A percentile compares a stretch with the other conserved stretches of the same genome.
Conservation (phyloP, 257 asterid genomes). For the Echium plantagineum region DNA sequence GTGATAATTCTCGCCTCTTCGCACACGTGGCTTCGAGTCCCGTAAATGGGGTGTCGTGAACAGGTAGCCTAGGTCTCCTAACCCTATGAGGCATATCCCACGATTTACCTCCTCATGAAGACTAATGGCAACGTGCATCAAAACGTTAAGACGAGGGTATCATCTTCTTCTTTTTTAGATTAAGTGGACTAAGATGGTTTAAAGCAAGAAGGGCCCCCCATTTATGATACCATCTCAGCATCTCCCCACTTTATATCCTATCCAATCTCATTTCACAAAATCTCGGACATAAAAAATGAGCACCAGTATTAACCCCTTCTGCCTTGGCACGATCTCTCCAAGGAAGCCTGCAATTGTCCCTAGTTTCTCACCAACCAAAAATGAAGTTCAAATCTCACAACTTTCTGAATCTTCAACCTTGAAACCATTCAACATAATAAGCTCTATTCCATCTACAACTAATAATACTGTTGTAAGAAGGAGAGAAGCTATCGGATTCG, state of each 20-base stretch:
- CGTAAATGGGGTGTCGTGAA: too few relatives aligned
- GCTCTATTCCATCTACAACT: not conserved
- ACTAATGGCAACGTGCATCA: too few relatives aligned
- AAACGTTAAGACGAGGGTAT: too few relatives aligned
- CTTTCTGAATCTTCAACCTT: not conserved
- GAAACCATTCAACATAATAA: too few relatives aligned
- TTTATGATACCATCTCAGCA: not conserved
- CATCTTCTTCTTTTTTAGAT: too few relatives aligned
- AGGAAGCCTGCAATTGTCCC: not conserved
- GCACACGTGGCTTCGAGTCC: too few relatives aligned
- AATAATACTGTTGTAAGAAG: conserved; percentile 7
- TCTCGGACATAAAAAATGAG: not conserved
- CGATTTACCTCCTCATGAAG: too few relatives aligned
- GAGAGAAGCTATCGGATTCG: conserved; percentile 24
- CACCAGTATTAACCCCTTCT: not conserved
- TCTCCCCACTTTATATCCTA: not conserved
- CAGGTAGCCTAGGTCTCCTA: too few relatives aligned
- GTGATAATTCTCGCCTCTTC: too few relatives aligned
- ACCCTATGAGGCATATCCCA: too few relatives aligned
- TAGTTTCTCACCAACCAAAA: not conserved
- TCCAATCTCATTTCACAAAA: not conserved
- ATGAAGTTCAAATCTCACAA: not conserved
- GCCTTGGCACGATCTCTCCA: not conserved
- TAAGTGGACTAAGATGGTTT: too few relatives aligned
- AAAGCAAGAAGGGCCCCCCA: too few relatives aligned